Evolutionary conservation across 768 basidiomycete species (phyloP).

Genomic region (Boletus edulis): DNA sequence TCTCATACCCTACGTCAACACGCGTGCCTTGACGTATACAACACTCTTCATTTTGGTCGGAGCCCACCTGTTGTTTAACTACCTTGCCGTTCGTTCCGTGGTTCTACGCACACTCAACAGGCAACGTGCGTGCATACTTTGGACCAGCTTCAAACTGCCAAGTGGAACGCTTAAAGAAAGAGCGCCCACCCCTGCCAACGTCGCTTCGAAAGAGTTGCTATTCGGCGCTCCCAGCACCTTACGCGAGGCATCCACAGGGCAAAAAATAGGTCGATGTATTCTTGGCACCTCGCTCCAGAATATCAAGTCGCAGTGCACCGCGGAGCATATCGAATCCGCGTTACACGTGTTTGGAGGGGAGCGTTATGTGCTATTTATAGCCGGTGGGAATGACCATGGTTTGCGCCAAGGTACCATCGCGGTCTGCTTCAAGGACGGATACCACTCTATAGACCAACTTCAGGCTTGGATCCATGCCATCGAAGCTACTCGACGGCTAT

Average conservation of each 20-base stretch:
- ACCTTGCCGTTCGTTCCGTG: conserved; percentile 56
- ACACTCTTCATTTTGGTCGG: conserved; percentile 49
- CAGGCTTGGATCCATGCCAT: conserved; percentile 48
- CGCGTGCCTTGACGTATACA: conserved; percentile 46
- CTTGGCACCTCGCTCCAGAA: conserved; percentile 48
- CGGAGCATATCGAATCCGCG: conserved; percentile 23
- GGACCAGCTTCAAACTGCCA: conserved; percentile 32
- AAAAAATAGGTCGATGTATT: conserved; percentile 42
- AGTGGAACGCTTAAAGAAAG: conserved; percentile 8
- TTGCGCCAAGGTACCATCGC: conserved; percentile 25
- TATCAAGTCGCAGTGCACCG: conserved; percentile 1
- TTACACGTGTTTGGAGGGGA: conserved; percentile 43
- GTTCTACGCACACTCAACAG: conserved; percentile 57
- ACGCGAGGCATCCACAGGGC: conserved; percentile 35
- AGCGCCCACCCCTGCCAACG: conserved; percentile 34
- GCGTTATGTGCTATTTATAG: conserved; percentile 54
- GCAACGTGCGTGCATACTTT: conserved; percentile 54
- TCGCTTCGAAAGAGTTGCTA: conserved; percentile 45
- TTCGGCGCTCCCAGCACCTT: conserved; percentile 41
- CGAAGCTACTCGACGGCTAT: conserved; percentile 15
- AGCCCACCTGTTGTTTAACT: conserved; percentile 58
- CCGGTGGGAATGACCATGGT: background rate
- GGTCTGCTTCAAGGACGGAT: conserved; percentile 52
- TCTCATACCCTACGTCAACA: conserved; percentile 55
- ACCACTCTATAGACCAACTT: conserved; percentile 46